phyloP scores from a whole-genome alignment of 1,284 basidiomycete species.

The Pseudomicrostroma phylloplanum region DNA sequence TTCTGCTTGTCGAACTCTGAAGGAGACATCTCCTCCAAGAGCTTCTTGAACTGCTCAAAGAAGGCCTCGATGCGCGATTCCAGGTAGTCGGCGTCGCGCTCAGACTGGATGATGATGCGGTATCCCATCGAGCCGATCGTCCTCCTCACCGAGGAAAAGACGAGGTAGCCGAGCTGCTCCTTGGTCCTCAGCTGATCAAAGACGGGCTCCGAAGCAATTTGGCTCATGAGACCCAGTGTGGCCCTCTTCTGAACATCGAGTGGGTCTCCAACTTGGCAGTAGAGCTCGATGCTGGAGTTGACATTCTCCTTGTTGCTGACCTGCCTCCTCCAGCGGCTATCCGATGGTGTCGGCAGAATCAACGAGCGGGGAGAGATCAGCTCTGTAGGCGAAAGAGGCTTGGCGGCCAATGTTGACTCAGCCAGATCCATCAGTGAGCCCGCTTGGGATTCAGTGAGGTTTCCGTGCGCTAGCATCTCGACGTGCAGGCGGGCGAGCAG shows the following conservation, averaged over 20 bases:
- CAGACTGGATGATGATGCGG: conserved; percentile 85
- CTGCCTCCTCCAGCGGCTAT: conserved; percentile 61
- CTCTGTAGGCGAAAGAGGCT: conserved; percentile 50
- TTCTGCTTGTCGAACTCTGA: conserved; percentile 42
- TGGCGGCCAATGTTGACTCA: conserved; percentile 64
- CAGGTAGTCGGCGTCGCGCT: conserved; percentile 73
- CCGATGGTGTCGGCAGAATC: conserved; percentile 60
- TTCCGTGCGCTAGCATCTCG: conserved; percentile 76
- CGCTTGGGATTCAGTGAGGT: conserved; percentile 77
- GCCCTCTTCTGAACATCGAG: conserved; percentile 33
- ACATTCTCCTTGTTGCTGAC: conserved; percentile 81
- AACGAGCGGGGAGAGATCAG: conserved; percentile 32
- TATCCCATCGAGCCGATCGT: conserved; percentile 64
- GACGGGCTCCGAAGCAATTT: conserved; percentile 64
- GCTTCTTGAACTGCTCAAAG: conserved; percentile 64
- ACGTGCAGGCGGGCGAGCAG: conserved; percentile 67
- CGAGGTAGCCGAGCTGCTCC: conserved; percentile 84
- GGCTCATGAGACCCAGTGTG: conserved; percentile 38
- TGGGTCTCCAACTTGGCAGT: conserved; percentile 43
- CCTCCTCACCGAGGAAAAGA: conserved; percentile 38
- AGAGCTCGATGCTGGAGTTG: conserved; percentile 62
- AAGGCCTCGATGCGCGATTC: conserved; percentile 85
- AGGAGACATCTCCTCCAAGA: conserved; percentile 33
- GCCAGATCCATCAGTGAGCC: conserved; percentile 65
- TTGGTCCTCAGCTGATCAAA: conserved; percentile 91